Evolutionary conservation across 2,329 filamentous ascomycete species (phyloP).

Genomic region (Paraconiothyrium brasiliense): DNA sequence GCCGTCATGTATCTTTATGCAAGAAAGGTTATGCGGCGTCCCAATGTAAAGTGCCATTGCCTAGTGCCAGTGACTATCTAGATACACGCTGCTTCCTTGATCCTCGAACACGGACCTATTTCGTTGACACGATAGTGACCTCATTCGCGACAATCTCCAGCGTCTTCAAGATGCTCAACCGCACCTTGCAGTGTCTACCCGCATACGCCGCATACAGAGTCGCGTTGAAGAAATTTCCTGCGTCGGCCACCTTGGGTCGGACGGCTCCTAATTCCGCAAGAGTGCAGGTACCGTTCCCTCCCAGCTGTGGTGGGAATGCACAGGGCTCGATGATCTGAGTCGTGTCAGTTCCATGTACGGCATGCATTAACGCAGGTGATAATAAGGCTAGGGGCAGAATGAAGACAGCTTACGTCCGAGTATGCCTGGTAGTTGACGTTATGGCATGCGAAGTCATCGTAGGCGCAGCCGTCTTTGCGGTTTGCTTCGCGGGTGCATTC

Average conservation of each 20-base stretch:
- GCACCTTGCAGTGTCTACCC: conserved; percentile 20
- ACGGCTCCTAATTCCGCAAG: conserved; percentile 23
- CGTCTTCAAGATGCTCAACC: conserved; percentile 30
- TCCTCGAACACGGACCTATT: background rate
- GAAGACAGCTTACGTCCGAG: conserved; percentile 24
- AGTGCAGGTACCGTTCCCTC: conserved; percentile 26
- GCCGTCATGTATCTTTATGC: too few species aligned
- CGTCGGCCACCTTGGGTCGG: conserved; percentile 30
- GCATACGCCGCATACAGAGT: conserved; percentile 32
- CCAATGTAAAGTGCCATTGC: too few species aligned
- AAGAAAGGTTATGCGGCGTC: too few species aligned
- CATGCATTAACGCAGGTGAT: too few species aligned
- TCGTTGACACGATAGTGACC: conserved; percentile 12
- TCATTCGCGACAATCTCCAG: conserved; percentile 25
- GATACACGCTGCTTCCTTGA: too few species aligned
- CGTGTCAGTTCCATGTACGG: background rate
- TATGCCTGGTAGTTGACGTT: conserved; percentile 33
- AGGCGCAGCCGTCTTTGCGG: conserved; percentile 30
- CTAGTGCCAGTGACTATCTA: too few species aligned
- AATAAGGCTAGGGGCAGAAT: background rate
- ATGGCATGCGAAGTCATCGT: conserved; percentile 35
- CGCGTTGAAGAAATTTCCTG: conserved; percentile 39
- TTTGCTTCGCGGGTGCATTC: conserved; percentile 32
- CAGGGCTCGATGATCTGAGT: conserved; percentile 31
- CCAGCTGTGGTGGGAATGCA: conserved; percentile 22